Base-by-base conservation (phyloP, 1,284 basidiomycete genomes). In the Naganishia liquefaciens region DNA sequence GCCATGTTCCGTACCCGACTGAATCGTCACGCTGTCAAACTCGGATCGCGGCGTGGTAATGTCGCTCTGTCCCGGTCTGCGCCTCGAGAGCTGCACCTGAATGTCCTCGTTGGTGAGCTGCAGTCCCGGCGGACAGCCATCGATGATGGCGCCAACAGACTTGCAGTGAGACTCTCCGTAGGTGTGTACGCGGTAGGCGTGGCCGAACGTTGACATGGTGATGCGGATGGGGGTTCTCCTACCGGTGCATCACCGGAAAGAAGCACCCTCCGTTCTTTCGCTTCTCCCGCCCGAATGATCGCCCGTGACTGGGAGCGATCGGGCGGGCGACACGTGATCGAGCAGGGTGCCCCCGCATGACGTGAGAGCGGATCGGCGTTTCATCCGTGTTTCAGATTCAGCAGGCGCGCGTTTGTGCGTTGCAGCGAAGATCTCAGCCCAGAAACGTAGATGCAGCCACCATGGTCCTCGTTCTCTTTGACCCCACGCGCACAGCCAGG, bases 21-120 rank as follows among this genome's bases (percentile, higher is more conserved):
- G 95, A 52, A 99, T 83, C 69, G 91, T 87, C 37, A 99, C 94
- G 15, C 88, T 84, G 80, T 99, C 96, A 79, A 93, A 96, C 80
- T 99, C 96, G 76, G 98, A 91, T 75, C 96, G 86, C 93, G 95
- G 93, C 30, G 96, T 99, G 50, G 96, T 98, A 66, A 99, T 86
- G 73, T 94, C 88, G 79, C 90, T 93, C 82, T 99, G 96, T 13
- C 96, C 96, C 1, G 96, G 96, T 66, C 96, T 82, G 67, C 96
- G 84, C 62, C 96, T 86, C 71, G 88, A 93, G 27, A 99, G 85
- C 78, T 99, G 96, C 19, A 84, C 81, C 79, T 99, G 96, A 66
- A 99, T 88, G 77, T 99, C 94, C 70, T 86, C 81, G 54, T 90
- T 83, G 27, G 85, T 84, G 64, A 99, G 84, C 68, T 85, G 82